phyloP scores from a whole-genome alignment of 148 eudicot species.

The Vaccinium darrowii region DNA sequence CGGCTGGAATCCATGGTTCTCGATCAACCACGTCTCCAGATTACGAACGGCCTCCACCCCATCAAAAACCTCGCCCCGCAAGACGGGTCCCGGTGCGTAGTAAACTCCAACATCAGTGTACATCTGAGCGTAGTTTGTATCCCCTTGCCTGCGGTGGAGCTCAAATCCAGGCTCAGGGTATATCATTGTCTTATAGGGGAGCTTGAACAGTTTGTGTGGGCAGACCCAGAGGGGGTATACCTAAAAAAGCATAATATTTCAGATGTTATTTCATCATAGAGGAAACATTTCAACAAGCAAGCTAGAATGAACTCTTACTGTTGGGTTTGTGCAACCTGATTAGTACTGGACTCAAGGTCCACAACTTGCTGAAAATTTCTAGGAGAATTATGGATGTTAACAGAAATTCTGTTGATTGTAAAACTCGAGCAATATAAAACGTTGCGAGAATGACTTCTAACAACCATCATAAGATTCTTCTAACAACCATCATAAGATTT shows the following conservation, averaged over 20 bases:
- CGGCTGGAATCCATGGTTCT: slow-evolving; percentile 83
- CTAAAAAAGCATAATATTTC: slow-evolving; percentile 27
- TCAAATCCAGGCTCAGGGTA: slow-evolving; percentile 89
- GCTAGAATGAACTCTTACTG: not conserved
- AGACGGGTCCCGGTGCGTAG: slow-evolving; percentile 79
- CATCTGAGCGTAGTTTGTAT: slow-evolving; percentile 82
- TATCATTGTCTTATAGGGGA: slow-evolving; percentile 75
- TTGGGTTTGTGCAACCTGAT: not conserved
- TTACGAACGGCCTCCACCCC: slow-evolving; percentile 71
- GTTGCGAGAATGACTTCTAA: not conserved
- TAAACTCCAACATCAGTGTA: slow-evolving; percentile 88
- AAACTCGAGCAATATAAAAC: not conserved
- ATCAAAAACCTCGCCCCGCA: slow-evolving; percentile 82
- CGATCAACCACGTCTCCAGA: slow-evolving; percentile 81
- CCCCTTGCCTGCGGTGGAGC: slow-evolving; percentile 68
- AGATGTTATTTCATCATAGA: not conserved
- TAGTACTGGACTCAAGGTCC: not conserved
- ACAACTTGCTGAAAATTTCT: not conserved
- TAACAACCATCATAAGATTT: too few species aligned
- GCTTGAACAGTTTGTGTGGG: slow-evolving; percentile 74
- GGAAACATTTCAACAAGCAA: not conserved
- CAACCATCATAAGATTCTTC: too few species aligned
- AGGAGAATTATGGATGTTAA: not conserved
- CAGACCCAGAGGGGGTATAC: slow-evolving; percentile 92
- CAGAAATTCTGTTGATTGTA: not conserved